phyloP scores from a whole-genome alignment of 163 green algal genomes.

The Chlamydomonas reinhardtii region DNA sequence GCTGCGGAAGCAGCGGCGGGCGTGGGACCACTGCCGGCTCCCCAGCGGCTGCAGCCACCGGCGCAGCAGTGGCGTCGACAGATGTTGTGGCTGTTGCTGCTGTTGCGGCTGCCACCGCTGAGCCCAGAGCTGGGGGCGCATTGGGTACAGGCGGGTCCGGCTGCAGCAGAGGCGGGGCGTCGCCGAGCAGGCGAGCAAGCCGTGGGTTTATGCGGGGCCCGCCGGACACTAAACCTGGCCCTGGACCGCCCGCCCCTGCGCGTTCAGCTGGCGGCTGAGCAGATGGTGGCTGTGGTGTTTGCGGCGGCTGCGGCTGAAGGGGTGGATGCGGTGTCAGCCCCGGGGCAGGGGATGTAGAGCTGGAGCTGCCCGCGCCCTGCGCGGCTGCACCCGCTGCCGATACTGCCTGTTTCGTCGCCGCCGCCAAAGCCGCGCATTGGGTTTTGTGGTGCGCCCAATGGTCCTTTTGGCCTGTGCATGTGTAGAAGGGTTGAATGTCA shows the following conservation, averaged over 20 bases:
- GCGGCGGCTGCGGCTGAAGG: neutral
- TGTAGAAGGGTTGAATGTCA: too few relatives aligned
- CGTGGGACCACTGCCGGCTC: neutral
- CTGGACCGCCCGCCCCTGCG: neutral
- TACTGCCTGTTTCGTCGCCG: neutral
- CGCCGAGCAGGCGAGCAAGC: neutral
- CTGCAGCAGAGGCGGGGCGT: neutral
- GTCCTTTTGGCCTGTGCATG: conserved; percentile 25
- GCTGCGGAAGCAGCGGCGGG: neutral
- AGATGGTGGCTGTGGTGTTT: neutral
- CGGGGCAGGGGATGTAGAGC: neutral
- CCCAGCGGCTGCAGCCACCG: neutral
- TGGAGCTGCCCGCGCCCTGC: neutral
- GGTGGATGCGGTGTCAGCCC: neutral
- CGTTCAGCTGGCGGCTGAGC: neutral
- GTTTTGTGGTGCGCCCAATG: conserved; percentile 46
- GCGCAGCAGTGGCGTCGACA: neutral
- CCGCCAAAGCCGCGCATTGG: conserved; percentile 7
- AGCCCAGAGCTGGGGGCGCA: too few relatives aligned
- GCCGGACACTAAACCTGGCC: too few relatives aligned
- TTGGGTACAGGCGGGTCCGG: neutral
- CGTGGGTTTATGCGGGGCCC: neutral
- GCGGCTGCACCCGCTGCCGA: neutral
- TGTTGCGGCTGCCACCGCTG: too few relatives aligned
- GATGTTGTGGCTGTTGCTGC: too few relatives aligned